Base-by-base conservation (phyloP, 768 basidiomycete species). In the Gautieria morchelliformis region DNA sequence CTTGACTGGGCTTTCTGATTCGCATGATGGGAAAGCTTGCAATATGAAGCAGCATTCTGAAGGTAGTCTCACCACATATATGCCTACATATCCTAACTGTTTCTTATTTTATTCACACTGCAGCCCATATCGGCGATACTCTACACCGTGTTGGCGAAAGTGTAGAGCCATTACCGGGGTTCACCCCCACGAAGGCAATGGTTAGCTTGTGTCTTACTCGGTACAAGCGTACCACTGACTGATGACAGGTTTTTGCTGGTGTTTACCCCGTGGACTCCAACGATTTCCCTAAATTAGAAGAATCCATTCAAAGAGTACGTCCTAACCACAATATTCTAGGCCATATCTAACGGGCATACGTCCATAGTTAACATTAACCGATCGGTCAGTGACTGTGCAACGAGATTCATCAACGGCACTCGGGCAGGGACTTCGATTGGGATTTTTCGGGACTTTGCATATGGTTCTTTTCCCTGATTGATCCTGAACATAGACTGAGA, bases 1-100 rank as follows among this genome's bases (percentile, higher is more conserved):
- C 27, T 24, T 22, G 22, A 35, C 32, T 11, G 4, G 17, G 15
- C 20, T 19, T 6, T 17, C 15, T 44, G 10, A 53, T 40, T 39
- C 52, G 37, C 11, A 14, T 22, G 53, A n/a, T 46, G 60, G 24
- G 68, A 58, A 68, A 52, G 88, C 92, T 1, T 98, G 95, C 70
- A 95, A 93, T 66, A 98, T 99, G 95, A 99, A 97, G 69, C 88
- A 96, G 63, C 89, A 89, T 10, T 82, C 88, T 14, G 93, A 98
- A 76, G 93, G 93, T 93, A 56, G 44, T 66, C 52, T 14, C 12
- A 8, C 51, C 33, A 56, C 17, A 14, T 12, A 33, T n/a, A n/a
- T n/a, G n/a, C n/a, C n/a, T n/a, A 24, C 27, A 22, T 52, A 24
- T 30, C 20, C 30, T 52, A 1, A 20, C 42, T 9, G 17, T 27